Percentiles rank a stretch among this genome's conserved stretches.
Evolutionary conservation across 352 stramenopile species (phyloP).

Genomic region (Pythium coloratum): DNA sequence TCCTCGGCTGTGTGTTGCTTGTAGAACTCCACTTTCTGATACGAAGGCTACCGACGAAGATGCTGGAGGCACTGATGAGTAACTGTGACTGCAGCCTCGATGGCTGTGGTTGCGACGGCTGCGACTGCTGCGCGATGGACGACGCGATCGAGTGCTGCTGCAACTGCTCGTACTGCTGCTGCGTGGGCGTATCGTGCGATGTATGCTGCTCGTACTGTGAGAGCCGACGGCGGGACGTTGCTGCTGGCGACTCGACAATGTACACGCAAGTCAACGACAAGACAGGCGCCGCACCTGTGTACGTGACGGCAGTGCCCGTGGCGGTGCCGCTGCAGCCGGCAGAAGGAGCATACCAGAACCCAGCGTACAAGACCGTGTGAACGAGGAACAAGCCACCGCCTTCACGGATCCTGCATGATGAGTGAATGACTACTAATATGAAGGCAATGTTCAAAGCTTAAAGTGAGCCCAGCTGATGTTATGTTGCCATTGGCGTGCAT

Average conservation of each 20-base stretch:
- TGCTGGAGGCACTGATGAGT: neutral
- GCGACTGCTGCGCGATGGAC: neutral
- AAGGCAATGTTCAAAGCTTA: no score
- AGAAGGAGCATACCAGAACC: neutral
- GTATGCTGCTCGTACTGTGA: slow-evolving; percentile 4
- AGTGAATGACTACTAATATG: no score
- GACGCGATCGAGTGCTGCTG: neutral
- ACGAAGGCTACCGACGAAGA: neutral
- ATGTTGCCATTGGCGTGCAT: no score
- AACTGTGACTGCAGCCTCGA: neutral
- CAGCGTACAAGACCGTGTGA: neutral
- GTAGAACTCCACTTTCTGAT: no score
- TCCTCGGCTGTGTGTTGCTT: no score
- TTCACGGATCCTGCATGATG: no score
- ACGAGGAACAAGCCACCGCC: no score
- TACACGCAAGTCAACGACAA: neutral
- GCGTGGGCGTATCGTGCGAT: slow-evolving; percentile 9
- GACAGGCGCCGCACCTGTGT: neutral
- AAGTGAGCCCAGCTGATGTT: no score
- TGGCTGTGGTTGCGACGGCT: neutral
- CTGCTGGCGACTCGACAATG: neutral
- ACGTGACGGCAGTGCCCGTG: neutral
- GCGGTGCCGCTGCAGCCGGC: neutral
- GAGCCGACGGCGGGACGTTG: neutral
- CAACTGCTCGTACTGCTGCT: slow-evolving; percentile 8